Evolutionary conservation across 2,329 filamentous ascomycete genomes (phyloP).

Genomic region (Fusarium dimerum): DNA sequence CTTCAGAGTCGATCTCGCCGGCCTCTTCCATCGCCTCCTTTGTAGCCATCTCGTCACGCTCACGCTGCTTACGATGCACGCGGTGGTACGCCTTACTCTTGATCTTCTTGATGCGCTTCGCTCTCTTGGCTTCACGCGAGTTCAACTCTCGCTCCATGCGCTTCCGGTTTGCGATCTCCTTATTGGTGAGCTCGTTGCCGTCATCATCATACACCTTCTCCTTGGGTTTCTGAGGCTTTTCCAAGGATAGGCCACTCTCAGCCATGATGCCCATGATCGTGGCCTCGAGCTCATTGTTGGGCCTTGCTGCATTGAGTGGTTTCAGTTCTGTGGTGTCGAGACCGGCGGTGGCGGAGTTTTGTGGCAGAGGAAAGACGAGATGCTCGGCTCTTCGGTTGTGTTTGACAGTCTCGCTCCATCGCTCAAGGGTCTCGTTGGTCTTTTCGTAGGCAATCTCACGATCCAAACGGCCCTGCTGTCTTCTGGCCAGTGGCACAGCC

Average conservation of each 20-base stretch:
- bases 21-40: conserved; percentile 56
- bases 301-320: conserved; percentile 62
- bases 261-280: conserved; percentile 87
- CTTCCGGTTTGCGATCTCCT: conserved; percentile 71
- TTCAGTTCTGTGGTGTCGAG: conserved; percentile 64
- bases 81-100: conserved; percentile 95
- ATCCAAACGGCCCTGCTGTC: conserved; percentile 83
- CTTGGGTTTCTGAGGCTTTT: conserved; percentile 45
- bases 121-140: conserved; percentile 83
- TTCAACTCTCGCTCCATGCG: conserved; percentile 80
- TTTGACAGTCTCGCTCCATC: conserved; percentile 95
- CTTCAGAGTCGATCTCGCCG: conserved; percentile 64
- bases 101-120: conserved; percentile 97
- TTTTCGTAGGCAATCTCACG: conserved; percentile 83
- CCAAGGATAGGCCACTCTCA: conserved; percentile 74
- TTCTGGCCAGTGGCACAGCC: conserved; percentile 77
- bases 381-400: conserved; percentile 90
- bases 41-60: conserved; percentile 54
- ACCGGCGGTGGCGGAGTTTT: conserved; percentile 64
- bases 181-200: conserved; percentile 70
- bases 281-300: conserved; percentile 79
- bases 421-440: conserved; percentile 84
- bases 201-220: conserved; percentile 69
- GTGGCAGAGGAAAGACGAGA: conserved; percentile 80
- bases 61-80: conserved; percentile 77